Evolutionary conservation across 108 stramenopile genomes (phyloP).

Genomic region (Schizochytrium sp.): DNA sequence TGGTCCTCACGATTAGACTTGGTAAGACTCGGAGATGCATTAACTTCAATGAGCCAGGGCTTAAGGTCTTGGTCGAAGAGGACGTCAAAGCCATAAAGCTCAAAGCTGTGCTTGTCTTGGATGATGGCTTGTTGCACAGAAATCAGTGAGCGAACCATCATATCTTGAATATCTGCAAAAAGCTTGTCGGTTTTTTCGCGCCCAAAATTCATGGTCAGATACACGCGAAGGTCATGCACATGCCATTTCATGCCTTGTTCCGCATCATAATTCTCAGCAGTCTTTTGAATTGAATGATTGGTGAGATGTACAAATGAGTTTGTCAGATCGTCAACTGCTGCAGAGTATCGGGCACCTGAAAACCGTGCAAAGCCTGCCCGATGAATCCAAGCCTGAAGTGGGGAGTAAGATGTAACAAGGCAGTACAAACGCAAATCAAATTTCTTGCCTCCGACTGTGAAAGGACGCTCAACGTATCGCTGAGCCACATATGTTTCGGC

Average conservation of each 20-base stretch:
- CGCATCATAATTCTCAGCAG: slow-evolving; percentile 79
- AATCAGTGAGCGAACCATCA: slow-evolving; percentile 61
- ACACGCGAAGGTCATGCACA: slow-evolving; percentile 73
- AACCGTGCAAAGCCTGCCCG: slow-evolving; percentile 79
- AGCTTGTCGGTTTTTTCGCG: slow-evolving; percentile 32
- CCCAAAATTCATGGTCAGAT: slow-evolving; percentile 59
- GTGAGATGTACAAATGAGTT: slow-evolving; percentile 75
- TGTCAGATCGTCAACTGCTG: slow-evolving; percentile 68
- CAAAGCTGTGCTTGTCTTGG: slow-evolving; percentile 86
- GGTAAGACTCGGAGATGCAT: slow-evolving; percentile 83
- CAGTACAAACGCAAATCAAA: slow-evolving; percentile 83
- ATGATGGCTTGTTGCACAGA: slow-evolving; percentile 80
- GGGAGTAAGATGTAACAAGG: slow-evolving; percentile 77
- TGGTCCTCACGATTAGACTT: slow-evolving; percentile 74
- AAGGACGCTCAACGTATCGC: slow-evolving; percentile 83
- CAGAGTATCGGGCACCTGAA: slow-evolving; percentile 77
- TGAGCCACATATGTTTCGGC: slow-evolving; percentile 74
- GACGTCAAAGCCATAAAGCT: slow-evolving; percentile 80
- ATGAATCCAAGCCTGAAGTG: slow-evolving; percentile 73
- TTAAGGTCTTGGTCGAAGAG: slow-evolving; percentile 70
- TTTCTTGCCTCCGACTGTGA: slow-evolving; percentile 84
- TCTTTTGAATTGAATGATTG: slow-evolving; percentile 82
- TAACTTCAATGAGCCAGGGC: slow-evolving; percentile 90
- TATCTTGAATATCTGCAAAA: slow-evolving; percentile 51
- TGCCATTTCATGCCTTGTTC: slow-evolving; percentile 76